Evolutionary conservation across 768 basidiomycete species (phyloP).

Genomic region (Amanita polypyramis): DNA sequence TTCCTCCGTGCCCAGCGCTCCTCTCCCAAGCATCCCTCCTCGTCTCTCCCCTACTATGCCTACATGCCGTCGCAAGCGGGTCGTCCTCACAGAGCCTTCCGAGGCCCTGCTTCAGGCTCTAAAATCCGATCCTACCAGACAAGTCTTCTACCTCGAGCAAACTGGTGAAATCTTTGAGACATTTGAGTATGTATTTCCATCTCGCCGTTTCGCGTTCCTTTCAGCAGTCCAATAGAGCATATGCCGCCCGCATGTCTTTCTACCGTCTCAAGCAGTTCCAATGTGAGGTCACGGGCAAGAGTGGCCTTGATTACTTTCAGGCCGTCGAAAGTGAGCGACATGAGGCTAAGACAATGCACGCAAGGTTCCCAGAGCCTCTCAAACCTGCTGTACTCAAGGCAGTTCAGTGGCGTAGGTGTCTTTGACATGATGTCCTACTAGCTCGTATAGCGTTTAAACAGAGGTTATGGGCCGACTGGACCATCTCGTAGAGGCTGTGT

Average conservation of each 20-base stretch:
- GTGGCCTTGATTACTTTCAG: conserved; percentile 87
- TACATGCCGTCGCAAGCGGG: conserved; percentile 83
- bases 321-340: conserved; percentile 86
- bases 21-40: conserved; percentile 10
- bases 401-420: conserved; percentile 88
- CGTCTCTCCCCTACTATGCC: conserved; percentile 44
- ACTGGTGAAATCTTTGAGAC: conserved; percentile 97
- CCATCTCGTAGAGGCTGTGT: conserved; percentile 89
- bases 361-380: conserved; percentile 85
- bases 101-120: conserved; percentile 55
- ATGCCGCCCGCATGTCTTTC: conserved; percentile 89
- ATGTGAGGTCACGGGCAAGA: conserved; percentile 95
- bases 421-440: conserved; percentile 10
- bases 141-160: conserved; percentile 86
- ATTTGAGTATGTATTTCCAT: conserved; percentile 68
- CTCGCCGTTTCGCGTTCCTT: conserved; percentile 12
- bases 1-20: conserved; percentile 13
- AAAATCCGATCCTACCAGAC: conserved; percentile 52
- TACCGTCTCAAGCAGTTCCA: conserved; percentile 92
- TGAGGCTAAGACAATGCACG: conserved; percentile 83
- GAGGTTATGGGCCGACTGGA: conserved; percentile 97
- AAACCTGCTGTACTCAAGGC: conserved; percentile 86
- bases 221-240: conserved; percentile 35
- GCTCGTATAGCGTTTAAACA: conserved; percentile 22
- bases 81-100: conserved; percentile 78